phyloP scores from a whole-genome alignment of 2,329 filamentous ascomycete genomes.

The Colletotrichum echinochloae region DNA sequence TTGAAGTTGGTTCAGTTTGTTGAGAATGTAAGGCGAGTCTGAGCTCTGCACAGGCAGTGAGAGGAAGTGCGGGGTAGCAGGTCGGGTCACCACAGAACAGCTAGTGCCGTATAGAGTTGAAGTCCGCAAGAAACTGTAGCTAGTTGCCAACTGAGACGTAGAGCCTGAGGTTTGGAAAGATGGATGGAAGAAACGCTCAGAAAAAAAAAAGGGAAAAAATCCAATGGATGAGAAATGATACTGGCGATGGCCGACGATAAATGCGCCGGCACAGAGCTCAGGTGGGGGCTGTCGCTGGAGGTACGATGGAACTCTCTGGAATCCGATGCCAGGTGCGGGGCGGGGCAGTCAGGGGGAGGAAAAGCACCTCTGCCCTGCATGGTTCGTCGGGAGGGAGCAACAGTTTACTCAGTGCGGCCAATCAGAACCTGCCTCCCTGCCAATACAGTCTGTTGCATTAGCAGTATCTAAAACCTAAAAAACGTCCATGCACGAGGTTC shows the following conservation, averaged over 20 bases:
- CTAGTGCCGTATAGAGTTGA: background rate
- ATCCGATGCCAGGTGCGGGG: conserved; percentile 18
- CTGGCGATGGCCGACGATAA: conserved; percentile 12
- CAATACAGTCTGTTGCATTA: too few relatives aligned
- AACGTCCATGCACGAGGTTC: too few relatives aligned
- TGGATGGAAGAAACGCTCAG: background rate
- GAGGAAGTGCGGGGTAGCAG: conserved; percentile 7
- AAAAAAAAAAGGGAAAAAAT: background rate
- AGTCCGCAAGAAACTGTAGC: background rate
- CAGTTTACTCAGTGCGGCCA: background rate
- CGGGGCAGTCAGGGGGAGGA: background rate
- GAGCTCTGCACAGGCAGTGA: background rate
- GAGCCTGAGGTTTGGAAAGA: background rate
- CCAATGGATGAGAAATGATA: background rate
- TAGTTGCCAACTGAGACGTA: background rate
- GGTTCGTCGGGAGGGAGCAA: conserved; percentile 16
- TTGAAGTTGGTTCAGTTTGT: background rate
- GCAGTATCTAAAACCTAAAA: too few relatives aligned
- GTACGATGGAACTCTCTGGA: conserved; percentile 23
- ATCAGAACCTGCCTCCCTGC: background rate
- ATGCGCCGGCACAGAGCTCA: conserved; percentile 12
- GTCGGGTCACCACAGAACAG: background rate
- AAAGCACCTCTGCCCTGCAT: conserved; percentile 1
- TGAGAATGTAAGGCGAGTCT: background rate
- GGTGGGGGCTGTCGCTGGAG: conserved; percentile 4